Evolutionary conservation across 345 rosid genomes (phyloP).

Genomic region (Erucastrum elatum): DNA sequence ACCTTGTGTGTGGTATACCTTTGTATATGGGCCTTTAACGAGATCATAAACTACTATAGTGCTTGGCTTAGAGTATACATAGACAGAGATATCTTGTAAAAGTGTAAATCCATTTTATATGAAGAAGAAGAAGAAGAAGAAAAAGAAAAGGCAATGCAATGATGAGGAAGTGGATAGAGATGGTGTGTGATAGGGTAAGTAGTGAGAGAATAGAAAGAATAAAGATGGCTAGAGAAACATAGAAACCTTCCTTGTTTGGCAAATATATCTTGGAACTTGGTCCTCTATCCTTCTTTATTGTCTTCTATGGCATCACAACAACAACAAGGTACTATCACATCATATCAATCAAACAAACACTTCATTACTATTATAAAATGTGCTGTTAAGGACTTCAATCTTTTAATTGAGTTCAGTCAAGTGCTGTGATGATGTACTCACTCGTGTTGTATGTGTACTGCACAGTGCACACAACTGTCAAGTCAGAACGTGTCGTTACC

Average conservation of each 20-base stretch:
- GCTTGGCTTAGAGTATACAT: constrained; percentile 4
- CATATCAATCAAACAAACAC: constrained; percentile 20
- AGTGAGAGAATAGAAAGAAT: constrained; percentile 30
- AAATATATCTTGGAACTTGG: constrained; percentile 36
- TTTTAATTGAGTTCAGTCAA: constrained; percentile 14
- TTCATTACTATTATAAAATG: neutral
- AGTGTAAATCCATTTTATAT: neutral
- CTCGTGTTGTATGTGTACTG: constrained; percentile 25
- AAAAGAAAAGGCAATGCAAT: neutral
- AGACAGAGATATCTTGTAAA: neutral
- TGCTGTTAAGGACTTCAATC: neutral
- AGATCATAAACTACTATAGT: neutral
- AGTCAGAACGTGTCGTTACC: constrained; percentile 35
- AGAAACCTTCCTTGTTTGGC: constrained; percentile 28
- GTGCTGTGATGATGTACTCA: constrained; percentile 2
- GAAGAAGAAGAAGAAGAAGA: neutral
- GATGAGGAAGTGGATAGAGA: constrained; percentile 8
- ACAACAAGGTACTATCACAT: constrained; percentile 19
- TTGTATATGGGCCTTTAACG: constrained; percentile 19
- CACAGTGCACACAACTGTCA: constrained; percentile 31
- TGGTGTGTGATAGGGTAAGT: constrained; percentile 20
- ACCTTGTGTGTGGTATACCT: neutral
- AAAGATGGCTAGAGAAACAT: constrained; percentile 29
- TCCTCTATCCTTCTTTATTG: neutral
- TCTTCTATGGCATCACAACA: constrained; percentile 29